Evolutionary conservation across 108 stramenopile genomes (phyloP).

Genomic region (Nitzschia sp.): DNA sequence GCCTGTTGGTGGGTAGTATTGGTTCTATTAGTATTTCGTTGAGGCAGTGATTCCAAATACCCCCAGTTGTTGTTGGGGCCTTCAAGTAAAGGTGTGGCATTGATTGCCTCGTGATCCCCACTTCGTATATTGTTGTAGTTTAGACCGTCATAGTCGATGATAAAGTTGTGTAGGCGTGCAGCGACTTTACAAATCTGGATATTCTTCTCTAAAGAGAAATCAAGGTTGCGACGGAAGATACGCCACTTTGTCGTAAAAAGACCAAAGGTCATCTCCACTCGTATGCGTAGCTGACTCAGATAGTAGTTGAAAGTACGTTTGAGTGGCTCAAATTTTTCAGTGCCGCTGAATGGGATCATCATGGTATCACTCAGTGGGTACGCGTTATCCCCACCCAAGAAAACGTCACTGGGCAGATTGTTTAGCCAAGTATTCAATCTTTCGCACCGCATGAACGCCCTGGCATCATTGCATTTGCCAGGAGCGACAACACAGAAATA

Average conservation of each 20-base stretch:
- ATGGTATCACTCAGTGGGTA: slow-evolving; percentile 11
- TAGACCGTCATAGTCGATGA: slow-evolving; percentile 10
- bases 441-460: background rate
- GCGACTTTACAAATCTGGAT: background rate
- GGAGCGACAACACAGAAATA: slow-evolving; percentile 14
- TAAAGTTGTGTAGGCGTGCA: slow-evolving; percentile 18
- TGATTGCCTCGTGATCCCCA: background rate
- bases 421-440: slow-evolving; percentile 9
- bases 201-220: background rate
- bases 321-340: slow-evolving; percentile 5
- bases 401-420: slow-evolving; percentile 16
- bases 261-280: slow-evolving; percentile 48
- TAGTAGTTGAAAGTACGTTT: slow-evolving; percentile 29
- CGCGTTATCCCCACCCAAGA: slow-evolving; percentile 23
- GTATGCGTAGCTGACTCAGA: slow-evolving; percentile 32
- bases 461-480: slow-evolving; percentile 13
- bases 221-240: slow-evolving; percentile 5
- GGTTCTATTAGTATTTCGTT: background rate
- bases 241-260: slow-evolving; percentile 29
- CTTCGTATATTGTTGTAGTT: background rate
- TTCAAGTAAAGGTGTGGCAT: background rate
- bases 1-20: no score
- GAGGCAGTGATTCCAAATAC: background rate
- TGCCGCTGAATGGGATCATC: slow-evolving; percentile 27
- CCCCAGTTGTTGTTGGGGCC: slow-evolving; percentile 8